Percentiles rank a stretch among this genome's conserved stretches.
Evolutionary conservation across 176 grass and related monocot species (phyloP).

Genomic region (Cenchrus americanus): DNA sequence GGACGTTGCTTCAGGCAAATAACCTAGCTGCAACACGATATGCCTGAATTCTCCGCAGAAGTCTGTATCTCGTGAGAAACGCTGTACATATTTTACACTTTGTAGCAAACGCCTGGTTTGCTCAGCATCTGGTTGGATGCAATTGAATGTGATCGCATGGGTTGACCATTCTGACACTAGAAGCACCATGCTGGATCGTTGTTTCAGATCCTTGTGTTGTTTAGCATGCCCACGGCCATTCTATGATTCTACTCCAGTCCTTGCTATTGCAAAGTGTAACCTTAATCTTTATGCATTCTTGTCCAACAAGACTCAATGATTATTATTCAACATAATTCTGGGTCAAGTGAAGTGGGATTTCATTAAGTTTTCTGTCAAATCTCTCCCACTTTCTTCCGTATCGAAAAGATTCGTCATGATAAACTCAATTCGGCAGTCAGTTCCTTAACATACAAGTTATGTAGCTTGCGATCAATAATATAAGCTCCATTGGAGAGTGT

Average conservation of each 20-base stretch:
- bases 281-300: constrained; percentile 20
- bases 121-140: constrained; percentile 3
- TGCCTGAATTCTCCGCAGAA: background rate
- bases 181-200: background rate
- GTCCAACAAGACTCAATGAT: constrained; percentile 38
- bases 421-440: background rate
- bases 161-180: constrained; percentile 28
- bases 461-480: constrained; percentile 18
- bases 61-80: background rate
- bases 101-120: constrained; percentile 22
- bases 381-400: background rate
- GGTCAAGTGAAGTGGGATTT: background rate
- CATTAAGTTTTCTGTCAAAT: background rate
- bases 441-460: constrained; percentile 30
- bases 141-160: constrained; percentile 3
- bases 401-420: constrained; percentile 12
- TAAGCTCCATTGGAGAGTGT: background rate
- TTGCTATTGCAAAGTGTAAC: constrained; percentile 8
- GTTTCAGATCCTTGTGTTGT: background rate
- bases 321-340: constrained; percentile 5
- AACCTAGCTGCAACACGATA: too few relatives aligned
- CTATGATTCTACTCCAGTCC: background rate
- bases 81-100: background rate
- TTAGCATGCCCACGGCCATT: background rate
- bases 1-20: too few relatives aligned